These are phyloP conservation scores for Lactifluus rugatus DNA, from an alignment of 768 basidiomycete species.

Conservation along the genomic window DNA sequence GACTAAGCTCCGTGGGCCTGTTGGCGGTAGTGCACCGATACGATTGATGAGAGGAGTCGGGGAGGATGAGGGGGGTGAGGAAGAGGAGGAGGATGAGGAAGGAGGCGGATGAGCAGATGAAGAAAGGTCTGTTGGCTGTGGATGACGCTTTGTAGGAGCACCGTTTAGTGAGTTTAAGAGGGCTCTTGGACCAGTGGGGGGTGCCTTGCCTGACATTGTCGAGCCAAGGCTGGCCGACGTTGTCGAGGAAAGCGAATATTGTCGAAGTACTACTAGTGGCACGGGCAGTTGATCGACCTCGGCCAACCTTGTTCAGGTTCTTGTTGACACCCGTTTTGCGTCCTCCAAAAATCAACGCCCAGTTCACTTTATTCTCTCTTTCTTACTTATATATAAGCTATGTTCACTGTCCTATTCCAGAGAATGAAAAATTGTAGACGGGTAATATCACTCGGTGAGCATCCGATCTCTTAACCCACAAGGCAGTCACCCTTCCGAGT, in stretches of 20 bases:
- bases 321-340: conserved; percentile 17
- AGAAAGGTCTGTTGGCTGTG: conserved; percentile 13
- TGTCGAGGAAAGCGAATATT: conserved; percentile 13
- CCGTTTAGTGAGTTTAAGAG: conserved; percentile 41
- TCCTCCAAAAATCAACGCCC: neutral
- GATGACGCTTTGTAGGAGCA: conserved; percentile 20
- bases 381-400: no score
- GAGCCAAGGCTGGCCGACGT: conserved; percentile 18
- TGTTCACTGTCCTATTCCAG: no score
- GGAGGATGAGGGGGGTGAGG: conserved; percentile 28
- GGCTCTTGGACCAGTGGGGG: conserved; percentile 65
- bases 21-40: conserved; percentile 50
- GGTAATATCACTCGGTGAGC: neutral
- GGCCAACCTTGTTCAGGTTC: neutral
- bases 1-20: conserved; percentile 53
- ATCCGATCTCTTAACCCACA: neutral
- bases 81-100: conserved; percentile 25
- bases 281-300: conserved; percentile 4
- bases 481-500: neutral
- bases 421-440: no score
- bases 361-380: neutral
- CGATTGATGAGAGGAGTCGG: conserved; percentile 27
- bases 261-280: neutral
- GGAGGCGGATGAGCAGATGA: conserved; percentile 17
- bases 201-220: conserved; percentile 68